Percentiles rank a stretch among this genome's conserved stretches.
Evolutionary conservation across 2,329 filamentous ascomycete genomes (phyloP).

Genomic region (Fusarium praegraminearum): DNA sequence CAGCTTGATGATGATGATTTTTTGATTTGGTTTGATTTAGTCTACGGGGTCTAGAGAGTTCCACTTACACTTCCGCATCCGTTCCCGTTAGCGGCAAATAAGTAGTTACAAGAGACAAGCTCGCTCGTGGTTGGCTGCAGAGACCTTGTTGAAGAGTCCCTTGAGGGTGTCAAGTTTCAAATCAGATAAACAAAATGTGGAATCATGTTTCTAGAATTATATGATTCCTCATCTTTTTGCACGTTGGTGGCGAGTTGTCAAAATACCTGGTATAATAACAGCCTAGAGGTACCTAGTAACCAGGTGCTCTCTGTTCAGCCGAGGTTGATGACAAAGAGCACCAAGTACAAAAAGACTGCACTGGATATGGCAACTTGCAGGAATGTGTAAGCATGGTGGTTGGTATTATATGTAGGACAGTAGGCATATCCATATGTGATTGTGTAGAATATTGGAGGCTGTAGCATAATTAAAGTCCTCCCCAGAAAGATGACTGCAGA

Average conservation of each 20-base stretch:
- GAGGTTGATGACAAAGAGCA: conserved; percentile 9
- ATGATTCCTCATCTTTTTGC: neutral
- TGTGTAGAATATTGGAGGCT: neutral
- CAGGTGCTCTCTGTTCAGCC: neutral
- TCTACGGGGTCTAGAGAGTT: conserved; percentile 2
- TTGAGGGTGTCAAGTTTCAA: conserved; percentile 5
- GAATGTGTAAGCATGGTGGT: neutral
- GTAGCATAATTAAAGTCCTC: neutral
- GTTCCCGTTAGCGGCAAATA: conserved; percentile 29
- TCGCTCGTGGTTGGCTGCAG: conserved; percentile 12
- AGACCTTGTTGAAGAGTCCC: conserved; percentile 4
- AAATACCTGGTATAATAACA: neutral
- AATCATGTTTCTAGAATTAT: conserved; percentile 25
- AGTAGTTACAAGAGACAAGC: neutral
- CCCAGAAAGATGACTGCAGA: conserved; percentile 17
- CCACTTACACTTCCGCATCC: conserved; percentile 1
- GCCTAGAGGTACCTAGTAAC: neutral
- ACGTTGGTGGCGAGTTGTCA: neutral
- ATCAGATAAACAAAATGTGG: conserved; percentile 20
- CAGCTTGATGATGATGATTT: conserved; percentile 29
- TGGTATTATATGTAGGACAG: neutral
- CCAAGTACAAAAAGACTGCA: neutral
- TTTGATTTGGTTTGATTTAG: conserved; percentile 16
- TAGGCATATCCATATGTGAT: neutral
- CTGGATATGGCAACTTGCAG: neutral